A percentile compares a stretch with the other conserved stretches of the same genome.
These are phyloP conservation scores for Sphagnum contortum DNA, from an alignment of 225 moss, liverwort and hornwort genomes.

Conservation along the genomic window DNA sequence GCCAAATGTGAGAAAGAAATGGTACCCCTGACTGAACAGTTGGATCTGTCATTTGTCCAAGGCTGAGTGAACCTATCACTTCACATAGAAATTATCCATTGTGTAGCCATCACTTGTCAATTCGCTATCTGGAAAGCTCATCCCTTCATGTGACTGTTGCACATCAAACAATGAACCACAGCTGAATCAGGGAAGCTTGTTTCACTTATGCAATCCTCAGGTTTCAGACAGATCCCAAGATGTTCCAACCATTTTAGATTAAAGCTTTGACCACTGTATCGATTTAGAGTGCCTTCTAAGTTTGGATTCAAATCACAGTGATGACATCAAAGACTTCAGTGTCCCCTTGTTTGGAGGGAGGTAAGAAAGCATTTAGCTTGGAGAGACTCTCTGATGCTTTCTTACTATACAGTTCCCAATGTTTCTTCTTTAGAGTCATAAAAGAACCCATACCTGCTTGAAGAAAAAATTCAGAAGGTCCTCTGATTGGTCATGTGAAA, in stretches of 20 bases:
- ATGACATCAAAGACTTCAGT: background rate
- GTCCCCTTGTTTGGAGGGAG: background rate
- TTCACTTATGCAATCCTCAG: background rate
- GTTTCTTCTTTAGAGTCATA: background rate
- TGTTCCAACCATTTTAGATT: too few species aligned
- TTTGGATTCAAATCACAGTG: background rate
- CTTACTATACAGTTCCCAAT: background rate
- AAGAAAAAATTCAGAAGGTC: slow-evolving; percentile 5
- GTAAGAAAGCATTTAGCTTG: too few species aligned
- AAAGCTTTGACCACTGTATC: too few species aligned
- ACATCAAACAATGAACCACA: background rate
- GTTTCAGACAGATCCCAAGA: background rate
- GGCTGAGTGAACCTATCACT: background rate
- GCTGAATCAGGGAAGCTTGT: background rate
- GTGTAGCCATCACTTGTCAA: slow-evolving; percentile 1
- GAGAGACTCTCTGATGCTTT: background rate
- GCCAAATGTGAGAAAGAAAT: background rate
- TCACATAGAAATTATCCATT: slow-evolving; percentile 10
- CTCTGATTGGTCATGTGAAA: slow-evolving; percentile 1
- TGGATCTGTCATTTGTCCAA: background rate
- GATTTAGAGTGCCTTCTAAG: background rate
- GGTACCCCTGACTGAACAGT: background rate
- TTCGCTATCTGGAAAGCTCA: slow-evolving; percentile 5
- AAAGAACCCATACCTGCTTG: slow-evolving; percentile 3
- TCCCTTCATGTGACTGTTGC: slow-evolving; percentile 3